phyloP scores from a whole-genome alignment of 1,139 yeast species.

The Saccharomyces uvarum region DNA sequence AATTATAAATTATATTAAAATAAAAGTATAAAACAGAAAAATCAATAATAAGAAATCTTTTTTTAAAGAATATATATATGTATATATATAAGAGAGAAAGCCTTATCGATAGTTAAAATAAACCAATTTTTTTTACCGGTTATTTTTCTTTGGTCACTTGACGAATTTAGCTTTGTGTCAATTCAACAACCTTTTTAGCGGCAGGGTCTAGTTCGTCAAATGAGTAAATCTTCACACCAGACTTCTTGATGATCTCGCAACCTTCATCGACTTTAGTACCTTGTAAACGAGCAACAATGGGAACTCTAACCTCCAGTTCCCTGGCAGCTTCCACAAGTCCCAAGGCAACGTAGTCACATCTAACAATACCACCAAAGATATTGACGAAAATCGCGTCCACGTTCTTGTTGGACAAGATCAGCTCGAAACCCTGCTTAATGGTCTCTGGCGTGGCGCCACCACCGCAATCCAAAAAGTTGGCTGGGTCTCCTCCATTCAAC shows the following conservation, averaged over 20 bases:
- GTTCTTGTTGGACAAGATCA: slow-evolving; percentile 80
- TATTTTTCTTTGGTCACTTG: not conserved
- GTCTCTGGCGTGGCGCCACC: slow-evolving; percentile 99
- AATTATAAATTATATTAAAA: not conserved
- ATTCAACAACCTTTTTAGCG: slow-evolving; percentile 87
- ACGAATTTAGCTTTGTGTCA: slow-evolving; percentile 37
- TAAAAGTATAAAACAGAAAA: no score
- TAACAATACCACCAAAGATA: slow-evolving; percentile 98
- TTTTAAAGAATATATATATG: not conserved
- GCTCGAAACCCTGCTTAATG: slow-evolving; percentile 91
- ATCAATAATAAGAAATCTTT: not conserved
- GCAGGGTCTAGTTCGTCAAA: slow-evolving; percentile 94
- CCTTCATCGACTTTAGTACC: slow-evolving; percentile 95
- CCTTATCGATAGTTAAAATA: not conserved
- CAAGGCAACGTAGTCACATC: slow-evolving; percentile 97
- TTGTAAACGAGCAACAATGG: slow-evolving; percentile 95
- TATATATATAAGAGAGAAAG: not conserved
- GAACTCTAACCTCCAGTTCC: slow-evolving; percentile 80
- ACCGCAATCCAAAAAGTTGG: slow-evolving; percentile 98
- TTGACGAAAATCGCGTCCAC: slow-evolving; percentile 96
- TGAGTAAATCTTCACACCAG: slow-evolving; percentile 89
- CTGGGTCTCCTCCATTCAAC: slow-evolving; percentile 97
- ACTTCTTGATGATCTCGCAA: slow-evolving; percentile 72
- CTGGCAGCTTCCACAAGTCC: slow-evolving; percentile 93
- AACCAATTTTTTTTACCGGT: not conserved